These are phyloP conservation scores for Amanita muscaria DNA, from an alignment of 768 basidiomycete genomes.

Conservation along the genomic window DNA sequence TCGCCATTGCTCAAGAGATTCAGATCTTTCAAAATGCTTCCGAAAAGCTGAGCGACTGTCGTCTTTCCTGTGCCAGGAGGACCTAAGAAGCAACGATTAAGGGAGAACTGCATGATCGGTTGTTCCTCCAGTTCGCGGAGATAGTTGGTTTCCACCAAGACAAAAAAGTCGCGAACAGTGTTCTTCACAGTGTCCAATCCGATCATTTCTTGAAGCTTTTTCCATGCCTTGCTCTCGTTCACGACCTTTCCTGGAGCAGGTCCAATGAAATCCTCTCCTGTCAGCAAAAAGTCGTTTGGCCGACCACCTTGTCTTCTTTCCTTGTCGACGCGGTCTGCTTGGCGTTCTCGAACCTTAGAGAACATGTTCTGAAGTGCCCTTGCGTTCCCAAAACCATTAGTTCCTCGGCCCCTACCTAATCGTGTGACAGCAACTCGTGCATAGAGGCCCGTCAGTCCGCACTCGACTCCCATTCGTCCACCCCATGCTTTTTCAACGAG, in stretches of 20 bases:
- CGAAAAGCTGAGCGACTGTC: constrained; percentile 59
- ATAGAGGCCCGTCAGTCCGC: constrained; percentile 45
- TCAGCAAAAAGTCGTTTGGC: constrained; percentile 43
- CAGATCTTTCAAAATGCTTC: constrained; percentile 51
- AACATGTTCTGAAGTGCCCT: constrained; percentile 49
- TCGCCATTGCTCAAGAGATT: constrained; percentile 65
- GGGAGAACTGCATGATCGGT: constrained; percentile 41
- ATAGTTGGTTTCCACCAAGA: constrained; percentile 44
- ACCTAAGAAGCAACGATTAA: constrained; percentile 61
- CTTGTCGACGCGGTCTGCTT: constrained; percentile 39
- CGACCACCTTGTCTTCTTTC: constrained; percentile 28
- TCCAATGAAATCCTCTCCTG: constrained; percentile 52
- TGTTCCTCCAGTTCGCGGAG: constrained; percentile 49
- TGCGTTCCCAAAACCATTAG: constrained; percentile 59
- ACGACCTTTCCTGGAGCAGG: constrained; percentile 49
- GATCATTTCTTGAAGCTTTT: constrained; percentile 39
- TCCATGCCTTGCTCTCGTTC: constrained; percentile 39
- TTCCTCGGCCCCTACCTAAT: constrained; percentile 51
- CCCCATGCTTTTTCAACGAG: constrained; percentile 36
- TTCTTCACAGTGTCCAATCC: constrained; percentile 53
- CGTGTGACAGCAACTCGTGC: constrained; percentile 49
- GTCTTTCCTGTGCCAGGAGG: constrained; percentile 70
- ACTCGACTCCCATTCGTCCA: constrained; percentile 47
- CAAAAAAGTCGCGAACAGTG: constrained; percentile 38
- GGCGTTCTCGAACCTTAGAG: constrained; percentile 37